Conservation (phyloP, 1,284 basidiomycete species). For the Malassezia furfur region DNA sequence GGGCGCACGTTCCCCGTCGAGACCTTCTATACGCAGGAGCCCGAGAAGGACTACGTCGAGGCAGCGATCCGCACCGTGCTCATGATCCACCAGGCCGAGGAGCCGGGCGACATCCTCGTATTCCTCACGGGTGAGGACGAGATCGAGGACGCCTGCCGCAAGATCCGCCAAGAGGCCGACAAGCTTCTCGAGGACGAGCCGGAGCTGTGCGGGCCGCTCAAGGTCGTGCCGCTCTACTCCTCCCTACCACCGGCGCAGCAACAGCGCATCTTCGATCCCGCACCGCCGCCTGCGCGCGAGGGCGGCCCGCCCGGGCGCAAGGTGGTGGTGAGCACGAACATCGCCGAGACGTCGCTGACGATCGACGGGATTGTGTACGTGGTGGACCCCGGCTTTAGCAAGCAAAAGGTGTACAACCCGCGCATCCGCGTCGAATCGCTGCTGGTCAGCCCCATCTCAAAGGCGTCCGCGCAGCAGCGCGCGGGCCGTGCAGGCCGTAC, state of each 20-base stretch:
- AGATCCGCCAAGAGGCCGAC: constrained; percentile 68
- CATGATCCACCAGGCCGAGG: constrained; percentile 95
- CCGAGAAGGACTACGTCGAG: constrained; percentile 92
- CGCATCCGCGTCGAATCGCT: constrained; percentile 90
- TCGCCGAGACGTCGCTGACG: constrained; percentile 93
- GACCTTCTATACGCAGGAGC: constrained; percentile 86
- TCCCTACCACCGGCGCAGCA: constrained; percentile 85
- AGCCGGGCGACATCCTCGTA: constrained; percentile 80
- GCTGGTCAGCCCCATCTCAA: constrained; percentile 87
- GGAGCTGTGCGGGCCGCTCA: constrained; percentile 57
- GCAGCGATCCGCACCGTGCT: constrained; percentile 91
- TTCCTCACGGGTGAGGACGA: constrained; percentile 98
- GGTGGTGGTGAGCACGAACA: constrained; percentile 90
- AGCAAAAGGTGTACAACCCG: constrained; percentile 95
- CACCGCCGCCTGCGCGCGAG: constrained; percentile 59
- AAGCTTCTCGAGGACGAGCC: constrained; percentile 36
- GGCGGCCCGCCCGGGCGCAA: constrained; percentile 79
- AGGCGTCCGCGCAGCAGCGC: constrained; percentile 88
- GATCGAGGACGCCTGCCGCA: constrained; percentile 90
- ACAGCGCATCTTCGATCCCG: constrained; percentile 84
- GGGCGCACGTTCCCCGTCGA: constrained; percentile 94
- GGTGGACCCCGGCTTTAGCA: constrained; percentile 93
- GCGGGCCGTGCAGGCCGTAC: constrained; percentile 94
- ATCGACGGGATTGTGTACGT: constrained; percentile 99
- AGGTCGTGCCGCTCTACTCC: constrained; percentile 86